A percentile compares a stretch with the other conserved stretches of the same genome.
Evolutionary conservation across 2,329 filamentous ascomycete genomes (phyloP).

Genomic region (Simplicillium aogashimaense): DNA sequence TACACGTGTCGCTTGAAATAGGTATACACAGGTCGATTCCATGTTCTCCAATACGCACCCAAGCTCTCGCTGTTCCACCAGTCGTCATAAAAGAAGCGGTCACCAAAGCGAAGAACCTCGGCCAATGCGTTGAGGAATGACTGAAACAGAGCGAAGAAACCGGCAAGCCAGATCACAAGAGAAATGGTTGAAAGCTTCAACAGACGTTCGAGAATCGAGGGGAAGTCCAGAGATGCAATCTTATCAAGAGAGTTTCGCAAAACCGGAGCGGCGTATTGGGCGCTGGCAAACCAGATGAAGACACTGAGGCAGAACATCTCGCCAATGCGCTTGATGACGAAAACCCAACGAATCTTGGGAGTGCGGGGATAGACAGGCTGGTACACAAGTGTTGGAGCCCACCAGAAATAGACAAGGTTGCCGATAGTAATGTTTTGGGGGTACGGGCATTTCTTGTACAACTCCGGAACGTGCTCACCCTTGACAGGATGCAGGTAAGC

Average conservation of each 20-base stretch:
- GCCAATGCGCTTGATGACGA: slow-evolving; percentile 71
- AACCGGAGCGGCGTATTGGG: slow-evolving; percentile 88
- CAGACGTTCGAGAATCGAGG: slow-evolving; percentile 76
- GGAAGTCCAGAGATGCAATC: slow-evolving; percentile 69
- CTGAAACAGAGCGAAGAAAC: slow-evolving; percentile 95
- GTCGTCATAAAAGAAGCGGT: slow-evolving; percentile 90
- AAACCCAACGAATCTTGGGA: slow-evolving; percentile 71
- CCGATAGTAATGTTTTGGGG: slow-evolving; percentile 80
- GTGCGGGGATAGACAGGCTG: slow-evolving; percentile 93
- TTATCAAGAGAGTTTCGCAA: slow-evolving; percentile 84
- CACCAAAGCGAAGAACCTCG: slow-evolving; percentile 81
- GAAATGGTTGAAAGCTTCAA: slow-evolving; percentile 95
- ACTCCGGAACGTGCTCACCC: slow-evolving; percentile 62
- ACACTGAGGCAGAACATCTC: slow-evolving; percentile 72
- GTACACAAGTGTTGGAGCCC: slow-evolving; percentile 92
- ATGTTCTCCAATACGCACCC: slow-evolving; percentile 85
- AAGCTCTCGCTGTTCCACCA: slow-evolving; percentile 95
- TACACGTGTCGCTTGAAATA: slow-evolving; percentile 96
- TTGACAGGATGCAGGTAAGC: slow-evolving; percentile 71
- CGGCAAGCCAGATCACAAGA: slow-evolving; percentile 91
- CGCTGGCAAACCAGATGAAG: slow-evolving; percentile 91
- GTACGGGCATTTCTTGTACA: slow-evolving; percentile 80
- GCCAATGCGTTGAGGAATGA: slow-evolving; percentile 84
- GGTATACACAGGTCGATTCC: slow-evolving; percentile 96
- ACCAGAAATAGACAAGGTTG: slow-evolving; percentile 95